A percentile compares a stretch with the other conserved stretches of the same genome.
Evolutionary conservation across 106 monocot species (phyloP).

Genomic region (Dendrobium nobile): DNA sequence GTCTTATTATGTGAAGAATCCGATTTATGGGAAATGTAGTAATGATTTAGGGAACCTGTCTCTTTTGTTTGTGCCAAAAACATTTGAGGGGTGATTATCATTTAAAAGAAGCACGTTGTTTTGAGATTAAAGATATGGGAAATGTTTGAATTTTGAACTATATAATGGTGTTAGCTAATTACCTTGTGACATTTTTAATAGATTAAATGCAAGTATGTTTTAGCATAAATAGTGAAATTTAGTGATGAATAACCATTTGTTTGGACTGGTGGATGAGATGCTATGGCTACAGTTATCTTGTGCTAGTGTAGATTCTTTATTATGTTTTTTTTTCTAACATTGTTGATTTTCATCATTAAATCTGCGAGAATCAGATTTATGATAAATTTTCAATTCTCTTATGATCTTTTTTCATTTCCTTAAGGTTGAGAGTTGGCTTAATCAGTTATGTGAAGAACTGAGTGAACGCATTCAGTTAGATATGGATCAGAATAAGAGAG

Average conservation of each 20-base stretch:
- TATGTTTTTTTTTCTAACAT: background rate
- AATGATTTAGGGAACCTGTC: background rate
- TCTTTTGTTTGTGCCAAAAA: background rate
- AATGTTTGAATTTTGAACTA: constrained; percentile 4
- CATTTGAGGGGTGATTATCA: background rate
- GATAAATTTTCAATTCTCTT: background rate
- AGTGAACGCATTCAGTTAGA: constrained; percentile 85
- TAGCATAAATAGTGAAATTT: constrained; percentile 2
- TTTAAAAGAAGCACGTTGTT: background rate
- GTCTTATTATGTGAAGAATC: no score
- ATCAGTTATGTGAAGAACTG: constrained; percentile 89
- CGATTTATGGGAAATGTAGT: no score
- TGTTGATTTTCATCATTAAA: constrained; percentile 3
- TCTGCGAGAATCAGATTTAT: background rate
- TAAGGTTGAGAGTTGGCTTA: constrained; percentile 83
- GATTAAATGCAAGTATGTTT: background rate
- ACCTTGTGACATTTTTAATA: background rate
- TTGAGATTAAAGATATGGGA: no score
- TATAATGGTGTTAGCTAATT: background rate
- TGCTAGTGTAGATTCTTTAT: background rate
- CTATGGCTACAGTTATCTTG: background rate
- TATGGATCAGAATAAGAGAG: constrained; percentile 70
- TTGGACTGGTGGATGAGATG: background rate
- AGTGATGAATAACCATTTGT: background rate
- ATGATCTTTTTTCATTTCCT: background rate